Evolutionary conservation across 176 grass and related monocot genomes (phyloP).

Genomic region (Oryza punctata): DNA sequence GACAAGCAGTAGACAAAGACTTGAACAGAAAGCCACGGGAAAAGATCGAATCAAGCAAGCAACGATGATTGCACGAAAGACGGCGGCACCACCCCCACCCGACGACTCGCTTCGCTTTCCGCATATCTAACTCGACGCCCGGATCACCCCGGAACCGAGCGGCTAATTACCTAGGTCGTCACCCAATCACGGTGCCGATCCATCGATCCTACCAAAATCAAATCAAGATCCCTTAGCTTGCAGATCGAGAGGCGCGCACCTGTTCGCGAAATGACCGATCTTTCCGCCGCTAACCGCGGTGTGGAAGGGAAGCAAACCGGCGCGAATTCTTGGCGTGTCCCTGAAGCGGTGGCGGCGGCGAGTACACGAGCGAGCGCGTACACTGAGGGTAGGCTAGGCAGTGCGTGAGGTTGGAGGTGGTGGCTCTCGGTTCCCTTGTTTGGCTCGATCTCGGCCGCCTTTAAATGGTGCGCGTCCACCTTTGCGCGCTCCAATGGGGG

Average conservation of each 20-base stretch:
- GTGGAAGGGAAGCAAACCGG: neutral
- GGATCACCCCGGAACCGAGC: neutral
- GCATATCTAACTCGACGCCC: constrained; percentile 35
- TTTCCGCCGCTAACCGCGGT: neutral
- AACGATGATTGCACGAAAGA: constrained; percentile 61
- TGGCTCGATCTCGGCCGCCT: constrained; percentile 38
- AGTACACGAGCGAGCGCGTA: neutral
- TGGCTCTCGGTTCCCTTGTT: constrained; percentile 20
- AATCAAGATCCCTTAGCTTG: constrained; percentile 7
- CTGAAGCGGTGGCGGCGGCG: neutral
- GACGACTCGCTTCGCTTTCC: constrained; percentile 41
- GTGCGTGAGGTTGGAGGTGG: constrained; percentile 30
- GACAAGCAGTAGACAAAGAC: constrained; percentile 24
- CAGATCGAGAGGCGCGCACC: constrained; percentile 49
- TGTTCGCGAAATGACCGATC: neutral
- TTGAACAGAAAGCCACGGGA: constrained; percentile 34
- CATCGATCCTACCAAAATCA: constrained; percentile 30
- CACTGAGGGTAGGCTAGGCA: constrained; percentile 30
- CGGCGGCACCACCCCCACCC: constrained; percentile 48
- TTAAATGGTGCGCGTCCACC: constrained; percentile 70
- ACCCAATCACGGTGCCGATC: neutral
- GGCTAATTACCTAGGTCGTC: neutral
- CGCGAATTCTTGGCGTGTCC: constrained; percentile 18
- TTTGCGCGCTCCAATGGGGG: constrained; percentile 68
- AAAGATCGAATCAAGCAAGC: constrained; percentile 57